Conservation (phyloP, 306 rosid species). For the Quercus gilva region DNA sequence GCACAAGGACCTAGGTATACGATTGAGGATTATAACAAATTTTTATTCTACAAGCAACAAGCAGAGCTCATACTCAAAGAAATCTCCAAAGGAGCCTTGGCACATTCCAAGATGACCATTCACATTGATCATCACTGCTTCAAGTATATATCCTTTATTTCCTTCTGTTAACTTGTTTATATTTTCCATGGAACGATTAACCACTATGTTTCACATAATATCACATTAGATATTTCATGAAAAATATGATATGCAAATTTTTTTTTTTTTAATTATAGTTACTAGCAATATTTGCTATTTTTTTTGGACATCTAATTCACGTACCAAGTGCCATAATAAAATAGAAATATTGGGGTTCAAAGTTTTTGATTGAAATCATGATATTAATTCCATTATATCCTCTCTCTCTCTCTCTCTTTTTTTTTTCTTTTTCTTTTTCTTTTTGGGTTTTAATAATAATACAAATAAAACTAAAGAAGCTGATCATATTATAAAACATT, state of each 20-base stretch:
- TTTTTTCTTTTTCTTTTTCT: no score
- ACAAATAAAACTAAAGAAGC: background rate
- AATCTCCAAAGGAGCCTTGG: conserved; percentile 55
- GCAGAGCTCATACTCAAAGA: conserved; percentile 63
- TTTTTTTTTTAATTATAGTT: background rate
- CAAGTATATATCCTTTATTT: conserved; percentile 35
- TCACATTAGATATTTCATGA: background rate
- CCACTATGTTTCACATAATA: no score
- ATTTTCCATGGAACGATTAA: no score
- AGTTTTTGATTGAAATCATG: no score
- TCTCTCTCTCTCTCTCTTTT: conserved; percentile 3
- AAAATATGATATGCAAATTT: background rate
- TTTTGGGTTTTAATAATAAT: no score
- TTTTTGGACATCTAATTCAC: background rate
- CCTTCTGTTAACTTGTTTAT: background rate
- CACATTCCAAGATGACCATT: conserved; percentile 65
- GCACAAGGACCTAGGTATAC: conserved; percentile 54
- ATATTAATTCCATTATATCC: no score
- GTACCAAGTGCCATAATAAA: no score
- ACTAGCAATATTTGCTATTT: background rate
- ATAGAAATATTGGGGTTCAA: no score
- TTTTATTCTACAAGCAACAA: conserved; percentile 50
- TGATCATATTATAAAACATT: background rate
- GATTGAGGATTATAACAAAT: conserved; percentile 40
- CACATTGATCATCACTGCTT: conserved; percentile 51